Base-by-base conservation (phyloP, 352 stramenopile species). In the Pythium aphanidermatum region DNA sequence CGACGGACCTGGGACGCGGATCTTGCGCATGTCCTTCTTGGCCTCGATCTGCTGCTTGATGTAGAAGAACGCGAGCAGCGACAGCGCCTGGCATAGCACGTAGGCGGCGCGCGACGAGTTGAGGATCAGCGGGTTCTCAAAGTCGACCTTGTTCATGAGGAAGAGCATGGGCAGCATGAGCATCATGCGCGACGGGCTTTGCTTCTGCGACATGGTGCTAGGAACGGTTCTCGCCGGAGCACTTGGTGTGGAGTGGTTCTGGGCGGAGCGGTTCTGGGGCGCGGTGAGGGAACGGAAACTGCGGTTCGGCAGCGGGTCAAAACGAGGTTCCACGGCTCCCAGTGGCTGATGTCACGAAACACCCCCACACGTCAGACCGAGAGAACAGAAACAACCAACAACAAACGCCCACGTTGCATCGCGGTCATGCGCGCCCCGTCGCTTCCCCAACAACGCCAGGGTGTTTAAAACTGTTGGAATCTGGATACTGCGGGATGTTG, bases 161-260 rank as follows among this genome's bases (percentile, higher is more conserved):
- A 86, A 90, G 41, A 92, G 83, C 74, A 92, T 74, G 35, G 77
- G 80, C 59, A 92, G 63, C 73, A 92, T 74, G 54, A 90, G 61
- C 12, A 92, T 57, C 75, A 92, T 90, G 61, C 75, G 74, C 79
- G 69, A 69, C 37, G 79, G 71, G 40, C 68, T 87, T 62, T 91
- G 79, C 49, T 84, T 83, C 37, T 55, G 42, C 50, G 62, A 28
- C 62, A 71, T 71, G 36, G 33, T 65, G 42, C 24, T 26, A 26
- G 40, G 27, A 14, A n/a, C 2, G 31, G 31, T n/a, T n/a, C n/a
- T n/a, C n/a, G n/a, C n/a, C n/a, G 36, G 27, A 45, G 26, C 31
- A 33, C 19, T 37, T 38, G 12, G 21, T 3, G 27, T 11, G 12
- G 21, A n/a, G 2, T 5, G 24, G 13, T 23, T 23, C 33, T 32